Evolutionary conservation across 805 yeast genomes (phyloP), one percentile per base, ranked within the genome.

Genomic region (Kluyveromyces dobzhanskii): DNA sequence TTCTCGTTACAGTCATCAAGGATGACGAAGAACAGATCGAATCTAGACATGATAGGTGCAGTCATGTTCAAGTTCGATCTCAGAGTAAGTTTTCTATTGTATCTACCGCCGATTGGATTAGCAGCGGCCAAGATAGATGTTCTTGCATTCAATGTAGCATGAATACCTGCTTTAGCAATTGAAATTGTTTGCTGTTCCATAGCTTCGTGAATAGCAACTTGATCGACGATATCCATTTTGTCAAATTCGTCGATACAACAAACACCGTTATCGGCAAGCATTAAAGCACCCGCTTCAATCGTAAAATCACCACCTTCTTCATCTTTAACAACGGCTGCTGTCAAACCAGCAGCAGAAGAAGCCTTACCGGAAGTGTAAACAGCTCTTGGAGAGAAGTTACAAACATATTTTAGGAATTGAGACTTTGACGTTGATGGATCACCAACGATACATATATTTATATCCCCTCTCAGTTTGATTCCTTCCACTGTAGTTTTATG

Each of bases 111-210:
- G 41, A 92, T 77, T 17, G 98, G 98, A 60, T 92, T 92, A 1
- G 98, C 98, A n/a, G 98, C 97, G 0, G 98, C 98, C 36, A 92
- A 65, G 51, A 92, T 92, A 0, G 97, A 86, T 0, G 98, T 86
- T 55, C 98, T 75, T 1, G 98, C 98, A 60, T 92, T 92, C 53
- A 92, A 68, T 1, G 98, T 92, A 2, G 98, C 97, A 56, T 92
- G 97, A 47, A 92, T 92, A 56, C 98, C 98, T 1, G 98, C 98
- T 61, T 92, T 92, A 9, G 98, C 97, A 54, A 92, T 92, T 12
- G 97, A 88, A 49, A 92, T 92, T 0, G 98, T 92, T 63, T 92
- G 98, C 65, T 92, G 98, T 71, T 92, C 98, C 98, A 92, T 92
- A 17, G 97, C 98, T 67, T 92, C 98, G 66, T 92, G 98, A 66